Conservation (phyloP, 768 basidiomycete genomes). For the Lactarius vividus region DNA sequence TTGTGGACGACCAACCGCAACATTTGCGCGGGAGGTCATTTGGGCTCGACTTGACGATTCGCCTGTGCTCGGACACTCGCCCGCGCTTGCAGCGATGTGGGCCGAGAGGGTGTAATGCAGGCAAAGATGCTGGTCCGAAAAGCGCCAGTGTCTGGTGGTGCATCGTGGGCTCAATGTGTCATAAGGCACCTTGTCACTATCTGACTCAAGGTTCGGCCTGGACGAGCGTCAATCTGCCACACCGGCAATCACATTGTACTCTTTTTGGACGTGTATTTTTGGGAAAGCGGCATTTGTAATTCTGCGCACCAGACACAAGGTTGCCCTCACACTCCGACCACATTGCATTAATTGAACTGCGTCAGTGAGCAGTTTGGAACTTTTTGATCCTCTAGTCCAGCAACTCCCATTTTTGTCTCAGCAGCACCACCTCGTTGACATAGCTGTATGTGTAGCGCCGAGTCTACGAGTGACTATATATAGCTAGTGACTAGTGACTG, state of each 20-base stretch:
- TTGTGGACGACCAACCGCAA: not conserved
- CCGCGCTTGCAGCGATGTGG: not conserved
- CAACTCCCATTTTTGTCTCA: too few relatives aligned
- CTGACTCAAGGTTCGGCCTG: not conserved
- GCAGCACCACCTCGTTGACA: too few relatives aligned
- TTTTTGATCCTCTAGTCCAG: too few relatives aligned
- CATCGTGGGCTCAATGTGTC: not conserved
- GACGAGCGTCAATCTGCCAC: not conserved
- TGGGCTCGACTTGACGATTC: not conserved
- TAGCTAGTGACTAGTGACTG: too few relatives aligned
- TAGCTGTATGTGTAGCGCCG: too few relatives aligned
- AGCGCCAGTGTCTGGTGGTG: not conserved
- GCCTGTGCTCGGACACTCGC: not conserved
- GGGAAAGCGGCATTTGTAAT: too few relatives aligned
- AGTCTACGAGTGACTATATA: too few relatives aligned
- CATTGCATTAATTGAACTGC: too few relatives aligned
- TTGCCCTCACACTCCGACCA: too few relatives aligned
- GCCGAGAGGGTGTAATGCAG: not conserved
- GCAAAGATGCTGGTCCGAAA: not conserved
- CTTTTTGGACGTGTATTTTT: not conserved
- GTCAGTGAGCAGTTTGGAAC: too few relatives aligned
- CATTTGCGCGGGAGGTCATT: not conserved
- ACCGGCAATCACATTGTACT: not conserved
- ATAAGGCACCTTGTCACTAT: not conserved
- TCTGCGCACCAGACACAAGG: too few relatives aligned